Base-by-base conservation (phyloP, 139 green algal genomes). In the Volvox reticuliferus region DNA sequence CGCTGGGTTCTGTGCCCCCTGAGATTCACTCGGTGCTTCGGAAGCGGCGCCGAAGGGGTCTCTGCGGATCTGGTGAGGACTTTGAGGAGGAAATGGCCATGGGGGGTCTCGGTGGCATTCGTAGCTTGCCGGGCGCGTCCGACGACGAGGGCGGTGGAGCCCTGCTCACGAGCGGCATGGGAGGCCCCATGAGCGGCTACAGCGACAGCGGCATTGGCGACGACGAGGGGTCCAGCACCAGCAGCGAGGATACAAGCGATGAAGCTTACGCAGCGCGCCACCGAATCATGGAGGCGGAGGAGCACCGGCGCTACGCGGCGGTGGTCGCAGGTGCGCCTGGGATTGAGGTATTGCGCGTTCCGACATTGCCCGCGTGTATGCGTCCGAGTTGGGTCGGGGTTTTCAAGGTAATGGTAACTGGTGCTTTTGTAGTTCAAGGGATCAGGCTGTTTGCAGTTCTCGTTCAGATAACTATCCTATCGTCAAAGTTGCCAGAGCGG, bases 171-270 rank as follows among this genome's bases (percentile, higher is more conserved):
- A 36, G 33, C 76, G 76, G 76, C 30, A 33, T 82, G 76, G 76
- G 32, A 18, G 76, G 76, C 18, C 33, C 12, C 37, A 20, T 71
- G 26, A 28, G 35, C 24, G 77, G 75, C 79, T 87, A 71, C 87
- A 80, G 83, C 83, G 67, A 81, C 36, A 80, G 67, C 36, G 83
- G 35, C 67, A 19, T 24, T 13, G 69, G 69, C 36, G 37, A 89
- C 26, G 88, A 89, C 80, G 90, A 91, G 28, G 90, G 90, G 78
- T 92, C 87, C 79, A 93, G 93, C 93, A 95, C 91, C 93, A 93
- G 93, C 93, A 93, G 89, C 36, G 93, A 95, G 83, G 92, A 95
- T 73, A 95, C 89, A 3, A 91, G 89, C 55, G 93, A 95, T 20
- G 91, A 94, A 84, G 67, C 79, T 30, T 95, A 92, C 35, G 78